These are phyloP conservation scores for Yamadazyma kitorensis DNA, from an alignment of 805 yeast genomes.

Conservation along the genomic window DNA sequence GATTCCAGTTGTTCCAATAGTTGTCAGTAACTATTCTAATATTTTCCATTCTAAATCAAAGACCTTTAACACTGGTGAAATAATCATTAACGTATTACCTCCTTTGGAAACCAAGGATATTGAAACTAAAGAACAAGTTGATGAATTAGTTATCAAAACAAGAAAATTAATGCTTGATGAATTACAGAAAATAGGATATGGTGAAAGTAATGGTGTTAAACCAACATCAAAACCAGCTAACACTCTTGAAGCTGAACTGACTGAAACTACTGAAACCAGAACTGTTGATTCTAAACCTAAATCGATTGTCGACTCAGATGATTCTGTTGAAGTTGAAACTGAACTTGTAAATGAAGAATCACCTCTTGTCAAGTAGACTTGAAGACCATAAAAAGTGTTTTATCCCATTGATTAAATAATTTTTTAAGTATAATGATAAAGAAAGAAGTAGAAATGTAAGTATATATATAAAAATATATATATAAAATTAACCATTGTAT, in stretches of 20 bases:
- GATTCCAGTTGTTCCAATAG: slow-evolving; percentile 86
- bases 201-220: no score
- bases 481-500: no score
- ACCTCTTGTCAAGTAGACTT: slow-evolving; percentile 9
- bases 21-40: slow-evolving; percentile 80
- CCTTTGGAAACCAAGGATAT: slow-evolving; percentile 74
- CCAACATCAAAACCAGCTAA: background rate
- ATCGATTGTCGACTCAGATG: no score
- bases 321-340: slow-evolving; percentile 1
- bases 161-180: slow-evolving; percentile 54
- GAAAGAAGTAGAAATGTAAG: no score
- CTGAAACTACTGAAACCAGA: no score
- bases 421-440: no score
- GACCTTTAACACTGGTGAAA: slow-evolving; percentile 74
- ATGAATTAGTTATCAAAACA: slow-evolving; percentile 53
- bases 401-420: background rate
- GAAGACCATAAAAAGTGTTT: no score
- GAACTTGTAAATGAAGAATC: slow-evolving; percentile 10
- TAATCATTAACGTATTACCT: slow-evolving; percentile 73
- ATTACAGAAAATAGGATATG: slow-evolving; percentile 41
- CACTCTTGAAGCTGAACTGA: no score
- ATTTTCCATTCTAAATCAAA: slow-evolving; percentile 59
- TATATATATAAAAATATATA: background rate
- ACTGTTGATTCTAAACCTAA: no score
- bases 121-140: slow-evolving; percentile 65